Conservation (phyloP, 176 grass and related monocot genomes). For the Echinochloa phyllopogon region DNA sequence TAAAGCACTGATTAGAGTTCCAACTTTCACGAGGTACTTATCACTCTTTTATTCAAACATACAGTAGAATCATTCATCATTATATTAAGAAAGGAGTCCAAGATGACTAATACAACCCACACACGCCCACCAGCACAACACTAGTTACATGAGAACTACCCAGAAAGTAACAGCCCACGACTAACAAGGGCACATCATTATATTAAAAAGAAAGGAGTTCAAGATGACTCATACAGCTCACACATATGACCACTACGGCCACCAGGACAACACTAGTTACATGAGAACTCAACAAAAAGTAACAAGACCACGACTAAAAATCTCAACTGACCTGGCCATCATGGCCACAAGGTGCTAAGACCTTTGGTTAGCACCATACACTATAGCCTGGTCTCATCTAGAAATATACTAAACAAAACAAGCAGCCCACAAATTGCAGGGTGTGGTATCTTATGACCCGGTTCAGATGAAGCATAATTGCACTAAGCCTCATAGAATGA, state of each 20-base stretch:
- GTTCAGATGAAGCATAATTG: conserved; percentile 1
- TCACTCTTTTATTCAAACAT: neutral
- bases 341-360: neutral
- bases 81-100: neutral
- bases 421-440: neutral
- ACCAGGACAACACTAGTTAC: neutral
- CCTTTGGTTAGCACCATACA: neutral
- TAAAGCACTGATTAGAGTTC: neutral
- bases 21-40: neutral
- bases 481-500: neutral
- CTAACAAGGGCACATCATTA: neutral
- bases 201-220: neutral
- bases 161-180: neutral
- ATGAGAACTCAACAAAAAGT: neutral
- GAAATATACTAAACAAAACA: neutral
- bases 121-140: neutral
- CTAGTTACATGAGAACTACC: neutral
- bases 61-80: neutral
- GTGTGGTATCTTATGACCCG: neutral
- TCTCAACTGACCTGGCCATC: neutral
- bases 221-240: neutral
- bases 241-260: too few relatives aligned
- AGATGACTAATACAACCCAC: neutral
- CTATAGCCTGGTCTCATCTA: neutral
- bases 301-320: neutral